Evolutionary conservation across 2,329 filamentous ascomycete genomes (phyloP), one percentile per base, ranked within the genome.

Genomic region (Amesomyces nigricolor): DNA sequence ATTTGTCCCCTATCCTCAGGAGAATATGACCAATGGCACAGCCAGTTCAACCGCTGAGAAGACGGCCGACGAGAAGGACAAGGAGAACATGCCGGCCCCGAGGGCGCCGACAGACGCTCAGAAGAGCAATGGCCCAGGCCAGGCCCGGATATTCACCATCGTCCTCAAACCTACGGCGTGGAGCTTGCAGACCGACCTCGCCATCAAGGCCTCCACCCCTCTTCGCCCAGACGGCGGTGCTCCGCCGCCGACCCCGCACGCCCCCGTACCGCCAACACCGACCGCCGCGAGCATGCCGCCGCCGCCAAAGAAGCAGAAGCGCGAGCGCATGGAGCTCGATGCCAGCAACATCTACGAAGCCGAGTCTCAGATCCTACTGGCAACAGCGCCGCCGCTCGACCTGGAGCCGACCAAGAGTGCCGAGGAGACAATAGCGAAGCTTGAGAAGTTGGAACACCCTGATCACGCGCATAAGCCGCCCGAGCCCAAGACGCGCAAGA

Each of bases 111-210:
- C 66, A 1, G 78, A 81, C 38, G 69, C 66, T 2, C 72, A 75
- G 44, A 76, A 75, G 59, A 70, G 62, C 58, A 77, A 77, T 54
- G 63, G 62, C 30, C 71, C 75, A 11, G 68, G 74, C 3, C 87
- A 88, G 60, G 81, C 85, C 2, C 86, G 79, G 60, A 74, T 92
- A 13, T 84, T 78, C 61, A 96, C 90, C 0, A 79, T 88, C 2
- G 92, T 97, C 5, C 78, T 99, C 14, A 88, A 90, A 58, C 91
- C 92, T 3, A 97, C 94, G 0, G 76, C 83, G 3, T 81, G 90
- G 61, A 90, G 85, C 17, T 73, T 89, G 47, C 80, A 91, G 56
- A 80, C 81, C 50, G 92, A 97, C 67, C 77, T 96, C 47, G 77
- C 84, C 42, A 78, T 94, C 47, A 86, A 92, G 63, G 85, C 87